These are phyloP conservation scores for Pseudocercospora vitis DNA, from an alignment of 2,329 filamentous ascomycete genomes.

Conservation along the genomic window DNA sequence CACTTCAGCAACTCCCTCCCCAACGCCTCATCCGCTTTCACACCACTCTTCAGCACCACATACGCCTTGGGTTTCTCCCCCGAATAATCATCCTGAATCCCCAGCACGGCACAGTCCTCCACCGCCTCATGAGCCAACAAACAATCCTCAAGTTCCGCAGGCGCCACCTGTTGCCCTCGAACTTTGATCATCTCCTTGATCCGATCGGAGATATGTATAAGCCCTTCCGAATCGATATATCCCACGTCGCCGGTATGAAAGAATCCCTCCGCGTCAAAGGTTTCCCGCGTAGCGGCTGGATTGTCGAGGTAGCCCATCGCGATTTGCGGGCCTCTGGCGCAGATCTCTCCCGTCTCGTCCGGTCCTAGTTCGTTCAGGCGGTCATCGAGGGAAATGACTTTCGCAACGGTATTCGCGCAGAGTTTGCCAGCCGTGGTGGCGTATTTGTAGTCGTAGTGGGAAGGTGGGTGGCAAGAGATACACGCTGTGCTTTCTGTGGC, in stretches of 20 bases:
- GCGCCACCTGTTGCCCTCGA: slow-evolving; percentile 62
- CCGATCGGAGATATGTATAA: slow-evolving; percentile 60
- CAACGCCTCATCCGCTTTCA: slow-evolving; percentile 23
- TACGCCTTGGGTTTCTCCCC: slow-evolving; percentile 60
- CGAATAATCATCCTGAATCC: slow-evolving; percentile 55
- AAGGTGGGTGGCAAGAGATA: slow-evolving; percentile 61
- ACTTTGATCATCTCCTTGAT: slow-evolving; percentile 71
- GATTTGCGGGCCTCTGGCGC: slow-evolving; percentile 40
- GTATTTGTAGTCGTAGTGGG: slow-evolving; percentile 59
- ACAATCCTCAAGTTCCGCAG: slow-evolving; percentile 63
- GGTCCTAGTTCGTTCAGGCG: slow-evolving; percentile 48
- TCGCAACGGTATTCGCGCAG: slow-evolving; percentile 59
- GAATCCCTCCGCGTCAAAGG: slow-evolving; percentile 52
- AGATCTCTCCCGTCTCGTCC: slow-evolving; percentile 53
- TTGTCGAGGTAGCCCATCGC: slow-evolving; percentile 42
- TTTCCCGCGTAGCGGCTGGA: slow-evolving; percentile 40
- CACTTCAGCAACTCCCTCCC: slow-evolving; percentile 56
- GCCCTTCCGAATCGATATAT: slow-evolving; percentile 55
- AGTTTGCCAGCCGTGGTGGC: slow-evolving; percentile 57
- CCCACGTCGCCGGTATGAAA: slow-evolving; percentile 62
- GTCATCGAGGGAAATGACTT: slow-evolving; percentile 57
- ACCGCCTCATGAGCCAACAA: slow-evolving; percentile 59
- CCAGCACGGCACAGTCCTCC: slow-evolving; percentile 59
- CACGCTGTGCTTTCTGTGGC: slow-evolving; percentile 66
- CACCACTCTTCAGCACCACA: slow-evolving; percentile 48